Evolutionary conservation across 306 rosid genomes (phyloP).

Genomic region (Cercis canadensis): DNA sequence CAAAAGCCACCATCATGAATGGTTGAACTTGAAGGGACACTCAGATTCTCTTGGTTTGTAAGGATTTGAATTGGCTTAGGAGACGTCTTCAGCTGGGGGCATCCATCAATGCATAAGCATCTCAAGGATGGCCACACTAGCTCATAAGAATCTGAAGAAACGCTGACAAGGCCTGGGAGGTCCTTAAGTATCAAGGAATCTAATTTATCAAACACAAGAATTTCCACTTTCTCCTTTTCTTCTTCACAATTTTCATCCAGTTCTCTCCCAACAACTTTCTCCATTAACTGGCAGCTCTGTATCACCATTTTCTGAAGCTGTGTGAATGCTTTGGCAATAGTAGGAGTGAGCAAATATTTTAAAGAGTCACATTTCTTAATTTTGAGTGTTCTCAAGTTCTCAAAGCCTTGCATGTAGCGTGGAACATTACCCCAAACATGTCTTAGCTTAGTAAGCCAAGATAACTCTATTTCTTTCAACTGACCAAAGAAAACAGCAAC

Average conservation of each 20-base stretch:
- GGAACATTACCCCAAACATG: constrained; percentile 40
- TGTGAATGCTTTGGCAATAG: constrained; percentile 23
- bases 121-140: constrained; percentile 27
- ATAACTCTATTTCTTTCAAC: constrained; percentile 33
- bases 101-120: constrained; percentile 35
- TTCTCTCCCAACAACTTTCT: constrained; percentile 18
- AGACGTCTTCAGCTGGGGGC: constrained; percentile 26
- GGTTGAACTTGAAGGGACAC: neutral
- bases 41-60: constrained; percentile 1
- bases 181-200: constrained; percentile 29
- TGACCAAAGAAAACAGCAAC: neutral
- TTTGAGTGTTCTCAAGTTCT: constrained; percentile 34
- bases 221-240: constrained; percentile 1
- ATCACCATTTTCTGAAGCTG: constrained; percentile 30
- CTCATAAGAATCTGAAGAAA: constrained; percentile 23
- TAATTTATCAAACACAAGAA: constrained; percentile 20
- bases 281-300: constrained; percentile 18
- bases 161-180: constrained; percentile 27
- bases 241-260: neutral
- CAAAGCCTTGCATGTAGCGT: constrained; percentile 31
- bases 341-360: constrained; percentile 6
- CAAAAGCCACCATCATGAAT: neutral
- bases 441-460: constrained; percentile 14
- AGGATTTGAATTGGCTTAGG: neutral
- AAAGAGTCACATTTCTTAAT: constrained; percentile 32